Evolutionary conservation across 1,139 yeast species (phyloP).

Genomic region (Blastobotrys apis): DNA sequence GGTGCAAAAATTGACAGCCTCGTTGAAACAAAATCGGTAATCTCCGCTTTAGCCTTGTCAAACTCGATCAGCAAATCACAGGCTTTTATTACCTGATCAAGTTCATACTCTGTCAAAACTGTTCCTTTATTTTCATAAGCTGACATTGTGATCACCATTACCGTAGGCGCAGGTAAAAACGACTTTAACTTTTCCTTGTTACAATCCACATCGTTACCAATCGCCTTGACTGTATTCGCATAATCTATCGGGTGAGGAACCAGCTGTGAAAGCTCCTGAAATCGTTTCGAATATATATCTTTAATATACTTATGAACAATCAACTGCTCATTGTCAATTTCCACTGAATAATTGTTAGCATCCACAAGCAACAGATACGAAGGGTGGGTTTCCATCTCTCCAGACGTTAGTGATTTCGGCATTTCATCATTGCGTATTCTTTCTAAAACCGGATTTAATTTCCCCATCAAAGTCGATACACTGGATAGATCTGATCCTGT

Average conservation of each 20-base stretch:
- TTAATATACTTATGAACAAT: constrained; percentile 50
- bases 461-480: constrained; percentile 26
- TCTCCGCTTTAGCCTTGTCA: constrained; percentile 40
- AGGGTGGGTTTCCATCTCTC: constrained; percentile 37
- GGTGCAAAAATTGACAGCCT: constrained; percentile 68
- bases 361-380: constrained; percentile 50
- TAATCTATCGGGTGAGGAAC: constrained; percentile 63
- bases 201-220: constrained; percentile 47
- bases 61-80: constrained; percentile 49
- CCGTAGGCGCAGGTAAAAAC: constrained; percentile 57
- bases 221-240: constrained; percentile 47
- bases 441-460: constrained; percentile 29
- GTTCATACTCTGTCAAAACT: constrained; percentile 38
- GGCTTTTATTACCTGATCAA: constrained; percentile 42
- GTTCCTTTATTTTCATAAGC: constrained; percentile 46
- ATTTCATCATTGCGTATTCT: constrained; percentile 27
- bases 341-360: constrained; percentile 54
- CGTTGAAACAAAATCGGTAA: constrained; percentile 54
- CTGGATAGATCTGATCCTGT: constrained; percentile 14
- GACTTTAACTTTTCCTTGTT: constrained; percentile 34
- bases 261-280: constrained; percentile 67
- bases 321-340: constrained; percentile 54
- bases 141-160: constrained; percentile 71
- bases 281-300: constrained; percentile 53
- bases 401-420: constrained; percentile 24